Evolutionary conservation across 805 yeast genomes (phyloP).

Genomic region (Candida corydali): DNA sequence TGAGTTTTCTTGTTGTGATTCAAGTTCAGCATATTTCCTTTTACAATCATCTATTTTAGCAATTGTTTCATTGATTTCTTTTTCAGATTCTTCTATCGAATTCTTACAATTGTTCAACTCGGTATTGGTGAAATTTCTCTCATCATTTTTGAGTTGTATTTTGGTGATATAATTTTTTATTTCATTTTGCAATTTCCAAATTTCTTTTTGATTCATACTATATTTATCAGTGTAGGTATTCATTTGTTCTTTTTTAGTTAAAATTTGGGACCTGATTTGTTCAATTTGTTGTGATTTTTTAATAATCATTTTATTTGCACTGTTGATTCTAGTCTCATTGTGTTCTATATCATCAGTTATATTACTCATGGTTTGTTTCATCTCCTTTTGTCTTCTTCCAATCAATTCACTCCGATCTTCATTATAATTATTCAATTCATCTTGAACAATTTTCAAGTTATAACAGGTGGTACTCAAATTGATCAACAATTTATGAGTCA

Average conservation of each 20-base stretch:
- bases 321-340: slow-evolving; percentile 28
- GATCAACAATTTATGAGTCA: slow-evolving; percentile 52
- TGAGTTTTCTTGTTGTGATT: slow-evolving; percentile 20
- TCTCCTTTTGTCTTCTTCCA: slow-evolving; percentile 40
- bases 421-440: slow-evolving; percentile 35
- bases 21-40: slow-evolving; percentile 19
- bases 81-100: slow-evolving; percentile 44
- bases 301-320: slow-evolving; percentile 27
- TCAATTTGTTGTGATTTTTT: slow-evolving; percentile 30
- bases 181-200: slow-evolving; percentile 44
- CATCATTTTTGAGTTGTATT: slow-evolving; percentile 48
- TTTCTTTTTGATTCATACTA: slow-evolving; percentile 35
- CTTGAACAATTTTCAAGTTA: slow-evolving; percentile 38
- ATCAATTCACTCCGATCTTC: slow-evolving; percentile 15
- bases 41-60: slow-evolving; percentile 14
- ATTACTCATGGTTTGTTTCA: slow-evolving; percentile 40
- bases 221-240: slow-evolving; percentile 20
- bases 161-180: slow-evolving; percentile 41
- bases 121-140: slow-evolving; percentile 57
- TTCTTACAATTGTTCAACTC: slow-evolving; percentile 53
- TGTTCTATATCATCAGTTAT: slow-evolving; percentile 46
- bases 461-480: slow-evolving; percentile 47
- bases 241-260: slow-evolving; percentile 24
- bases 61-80: slow-evolving; percentile 21
- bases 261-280: slow-evolving; percentile 18